Evolutionary conservation across 2,329 filamentous ascomycete species (phyloP), one percentile per base, ranked within the genome.

Genomic region (Colletotrichum shisoi): DNA sequence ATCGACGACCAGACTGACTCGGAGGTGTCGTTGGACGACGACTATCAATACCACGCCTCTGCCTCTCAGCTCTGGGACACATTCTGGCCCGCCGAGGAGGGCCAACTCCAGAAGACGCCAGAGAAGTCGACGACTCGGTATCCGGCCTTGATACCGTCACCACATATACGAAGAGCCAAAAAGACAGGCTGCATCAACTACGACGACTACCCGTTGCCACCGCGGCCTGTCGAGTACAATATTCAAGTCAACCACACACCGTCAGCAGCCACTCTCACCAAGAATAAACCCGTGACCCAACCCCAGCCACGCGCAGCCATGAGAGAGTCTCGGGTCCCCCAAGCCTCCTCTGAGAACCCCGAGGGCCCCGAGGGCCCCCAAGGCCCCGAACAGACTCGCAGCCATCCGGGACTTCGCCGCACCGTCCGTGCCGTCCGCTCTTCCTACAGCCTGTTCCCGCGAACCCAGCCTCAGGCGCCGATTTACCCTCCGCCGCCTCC

Each of bases 1-100:
- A 79, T 84, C 17, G 83, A 86, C 69, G 81, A 85, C 71, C 80
- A 79, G 5, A 77, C 78, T 7, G 83, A 84, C 70, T 85, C 83
- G 4, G 84, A 86, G 58, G 73, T 76, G 19, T 86, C 84, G 6
- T 70, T 76, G 39, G 84, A 86, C 21, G 84, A 85, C 48, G 83
- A 85, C 70, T 79, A 80, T 63, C 80, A 83, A 67, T 82, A 84
- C 68, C 80, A 82, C 62, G 72, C 78, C 21, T 78, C 82, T 39
- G 77, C 78, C 5, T 73, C 78, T 31, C 79, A 83, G 70, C 72
- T 84, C 2, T 86, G 84, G 83, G 81, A 85, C 71, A 82, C 76
- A 60, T 86, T 85, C 71, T 85, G 82, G 83, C 76, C 70, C 11
- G 71, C 42, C 11, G 63, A 67, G 49, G 59, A 58, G 13, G 58